Evolutionary conservation across 75 land plant genomes (phyloP), one percentile per base, ranked within the genome.

Genomic region (Larix kaempferi): DNA sequence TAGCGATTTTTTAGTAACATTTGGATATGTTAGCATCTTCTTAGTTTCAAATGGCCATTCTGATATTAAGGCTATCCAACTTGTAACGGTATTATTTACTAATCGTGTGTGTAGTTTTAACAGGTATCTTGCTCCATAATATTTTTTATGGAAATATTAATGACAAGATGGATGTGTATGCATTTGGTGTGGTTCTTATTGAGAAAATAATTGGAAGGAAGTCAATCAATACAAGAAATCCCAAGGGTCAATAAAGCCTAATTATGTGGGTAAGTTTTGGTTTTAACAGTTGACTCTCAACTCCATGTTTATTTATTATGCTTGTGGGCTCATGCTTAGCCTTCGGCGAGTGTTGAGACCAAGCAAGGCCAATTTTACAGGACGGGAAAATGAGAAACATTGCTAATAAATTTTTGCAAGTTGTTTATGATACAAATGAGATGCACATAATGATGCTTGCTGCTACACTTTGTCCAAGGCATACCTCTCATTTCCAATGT

Each of bases 101-200:
- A 44, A 72, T 72, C 16, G 13, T 52, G 56, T 21, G 2, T 57
- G 33, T 57, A 66, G 21, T 29, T 61, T 26, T 71, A 78, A 77
- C 90, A 96, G 99, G 54, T 96, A 96, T 77, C 80, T 96, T 86
- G 96, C 99, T 77, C 99, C 99, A 63, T 96, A 96, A 60, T 96
- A 91, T 78, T 93, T 96, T 93, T 94, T 86, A 83, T 83, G 99
- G 99, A 21, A 91, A 89, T 66, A 86, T 96, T 41, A 90, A 83
- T 76, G 89, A 90, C 52, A 94, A 92, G 80, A 89, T 91, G 12
- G 96, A 96, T 82, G 94, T 96, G n/a, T 96, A 91, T 74, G 90
- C 99, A 35, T 96, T 87, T 86, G 99, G 96, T n/a, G n/a, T n/a
- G n/a, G 95, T 95, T 55, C 89, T 94, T 21, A 92, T 94, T 78